These are phyloP conservation scores for Aureobasidium melanogenum DNA, from an alignment of 2,329 filamentous ascomycete genomes.

Conservation along the genomic window DNA sequence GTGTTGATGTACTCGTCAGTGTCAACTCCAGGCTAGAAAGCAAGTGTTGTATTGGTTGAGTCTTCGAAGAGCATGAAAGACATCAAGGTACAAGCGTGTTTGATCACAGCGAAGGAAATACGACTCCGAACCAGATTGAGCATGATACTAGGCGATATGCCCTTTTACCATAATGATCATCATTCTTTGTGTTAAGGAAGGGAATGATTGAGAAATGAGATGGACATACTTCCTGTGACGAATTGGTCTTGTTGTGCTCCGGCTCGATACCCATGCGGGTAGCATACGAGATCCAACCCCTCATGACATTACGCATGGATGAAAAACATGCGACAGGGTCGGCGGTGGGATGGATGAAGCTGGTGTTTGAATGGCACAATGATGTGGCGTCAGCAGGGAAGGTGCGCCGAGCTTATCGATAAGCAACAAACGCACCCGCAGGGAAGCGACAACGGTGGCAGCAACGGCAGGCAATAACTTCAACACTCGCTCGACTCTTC, in stretches of 20 bases:
- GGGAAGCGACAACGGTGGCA: conserved; percentile 5
- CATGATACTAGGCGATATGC: conserved; percentile 38
- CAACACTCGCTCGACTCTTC: background rate
- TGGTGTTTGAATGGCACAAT: background rate
- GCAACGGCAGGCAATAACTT: background rate
- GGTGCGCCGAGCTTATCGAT: conserved; percentile 8
- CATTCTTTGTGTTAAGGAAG: conserved; percentile 26
- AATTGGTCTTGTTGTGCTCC: background rate
- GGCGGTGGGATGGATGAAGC: background rate
- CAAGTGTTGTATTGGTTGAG: conserved; percentile 1
- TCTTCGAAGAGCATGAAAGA: background rate
- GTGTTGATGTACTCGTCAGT: conserved; percentile 12
- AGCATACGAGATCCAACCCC: background rate
- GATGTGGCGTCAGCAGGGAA: background rate
- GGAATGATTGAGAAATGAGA: background rate
- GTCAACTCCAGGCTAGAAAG: background rate
- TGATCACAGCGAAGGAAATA: background rate
- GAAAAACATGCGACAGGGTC: background rate
- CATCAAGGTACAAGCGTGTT: background rate
- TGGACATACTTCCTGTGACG: background rate
- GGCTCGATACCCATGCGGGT: background rate
- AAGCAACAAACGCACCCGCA: background rate
- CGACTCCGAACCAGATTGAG: background rate
- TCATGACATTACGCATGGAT: background rate
- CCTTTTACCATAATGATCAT: conserved; percentile 57